Conservation (phyloP, 441 rosid genomes). For the Rhodomyrtus psidioides region DNA sequence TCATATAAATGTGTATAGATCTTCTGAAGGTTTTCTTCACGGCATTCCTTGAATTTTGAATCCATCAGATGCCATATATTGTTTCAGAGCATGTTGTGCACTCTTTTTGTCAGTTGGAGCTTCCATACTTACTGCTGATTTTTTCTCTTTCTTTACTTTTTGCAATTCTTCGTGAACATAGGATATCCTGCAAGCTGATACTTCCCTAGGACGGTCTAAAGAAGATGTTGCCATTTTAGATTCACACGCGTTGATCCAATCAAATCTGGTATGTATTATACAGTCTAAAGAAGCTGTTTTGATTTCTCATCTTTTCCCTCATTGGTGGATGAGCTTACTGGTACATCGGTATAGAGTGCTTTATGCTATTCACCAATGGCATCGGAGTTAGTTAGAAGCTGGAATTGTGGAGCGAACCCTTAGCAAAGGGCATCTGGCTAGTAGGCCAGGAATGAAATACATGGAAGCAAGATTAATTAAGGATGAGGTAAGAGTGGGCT, state of each 20-base stretch:
- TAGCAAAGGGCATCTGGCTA: neutral
- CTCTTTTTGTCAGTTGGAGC: neutral
- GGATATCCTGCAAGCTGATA: constrained; percentile 67
- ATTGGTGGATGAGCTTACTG: neutral
- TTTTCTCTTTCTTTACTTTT: constrained; percentile 2
- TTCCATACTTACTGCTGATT: neutral
- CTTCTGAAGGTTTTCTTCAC: neutral
- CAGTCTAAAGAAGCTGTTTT: neutral
- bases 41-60: neutral
- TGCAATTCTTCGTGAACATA: constrained; percentile 20
- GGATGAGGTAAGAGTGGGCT: neutral
- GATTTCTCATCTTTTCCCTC: constrained; percentile 1
- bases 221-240: constrained; percentile 67
- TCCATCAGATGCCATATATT: neutral
- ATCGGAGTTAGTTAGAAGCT: neutral
- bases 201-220: constrained; percentile 52
- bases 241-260: constrained; percentile 61
- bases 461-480: neutral
- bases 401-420: neutral
- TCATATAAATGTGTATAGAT: neutral
- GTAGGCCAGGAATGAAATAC: neutral
- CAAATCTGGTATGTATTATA: constrained; percentile 62
- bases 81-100: neutral
- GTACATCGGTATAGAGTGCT: neutral
- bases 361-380: neutral